phyloP scores from a whole-genome alignment of 2,329 filamentous ascomycete species.

The Phaeomoniella chlamydospora region DNA sequence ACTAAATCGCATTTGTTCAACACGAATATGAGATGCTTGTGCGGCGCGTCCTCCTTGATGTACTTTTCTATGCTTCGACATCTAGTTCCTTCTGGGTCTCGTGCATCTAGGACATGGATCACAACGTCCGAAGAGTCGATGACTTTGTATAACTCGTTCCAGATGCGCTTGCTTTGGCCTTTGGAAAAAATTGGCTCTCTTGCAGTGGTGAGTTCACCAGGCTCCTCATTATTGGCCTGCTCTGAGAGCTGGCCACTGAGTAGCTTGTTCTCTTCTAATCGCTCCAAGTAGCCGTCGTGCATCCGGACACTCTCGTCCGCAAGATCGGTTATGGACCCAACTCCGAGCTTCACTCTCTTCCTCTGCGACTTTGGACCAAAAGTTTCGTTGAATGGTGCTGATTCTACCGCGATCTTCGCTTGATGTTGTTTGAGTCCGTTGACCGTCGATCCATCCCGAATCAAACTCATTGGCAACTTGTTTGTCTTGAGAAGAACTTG shows the following conservation, averaged over 20 bases:
- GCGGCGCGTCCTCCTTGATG: constrained; percentile 78
- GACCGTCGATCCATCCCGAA: constrained; percentile 56
- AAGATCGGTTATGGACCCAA: constrained; percentile 67
- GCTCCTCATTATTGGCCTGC: constrained; percentile 23
- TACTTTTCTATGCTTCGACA: constrained; percentile 90
- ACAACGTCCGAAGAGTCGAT: constrained; percentile 93
- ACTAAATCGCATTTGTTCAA: constrained; percentile 89
- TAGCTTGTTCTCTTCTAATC: constrained; percentile 62
- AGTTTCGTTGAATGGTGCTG: constrained; percentile 68
- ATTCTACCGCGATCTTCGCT: constrained; percentile 87
- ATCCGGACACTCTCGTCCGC: constrained; percentile 66
- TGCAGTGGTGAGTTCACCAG: constrained; percentile 44
- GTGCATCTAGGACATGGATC: constrained; percentile 82
- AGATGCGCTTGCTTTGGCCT: constrained; percentile 88
- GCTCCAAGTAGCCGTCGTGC: constrained; percentile 68
- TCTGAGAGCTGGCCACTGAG: constrained; percentile 52
- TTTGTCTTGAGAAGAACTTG: constrained; percentile 92
- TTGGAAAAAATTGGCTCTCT: constrained; percentile 83
- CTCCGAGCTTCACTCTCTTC: constrained; percentile 80
- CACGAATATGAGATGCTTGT: constrained; percentile 87
- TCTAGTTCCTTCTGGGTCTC: constrained; percentile 78
- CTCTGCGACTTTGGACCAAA: constrained; percentile 90
- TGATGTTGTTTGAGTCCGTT: constrained; percentile 85
- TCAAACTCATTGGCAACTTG: constrained; percentile 91
- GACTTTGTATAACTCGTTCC: constrained; percentile 93